Evolutionary conservation across 441 rosid genomes (phyloP).

Genomic region (Populus hybrid): DNA sequence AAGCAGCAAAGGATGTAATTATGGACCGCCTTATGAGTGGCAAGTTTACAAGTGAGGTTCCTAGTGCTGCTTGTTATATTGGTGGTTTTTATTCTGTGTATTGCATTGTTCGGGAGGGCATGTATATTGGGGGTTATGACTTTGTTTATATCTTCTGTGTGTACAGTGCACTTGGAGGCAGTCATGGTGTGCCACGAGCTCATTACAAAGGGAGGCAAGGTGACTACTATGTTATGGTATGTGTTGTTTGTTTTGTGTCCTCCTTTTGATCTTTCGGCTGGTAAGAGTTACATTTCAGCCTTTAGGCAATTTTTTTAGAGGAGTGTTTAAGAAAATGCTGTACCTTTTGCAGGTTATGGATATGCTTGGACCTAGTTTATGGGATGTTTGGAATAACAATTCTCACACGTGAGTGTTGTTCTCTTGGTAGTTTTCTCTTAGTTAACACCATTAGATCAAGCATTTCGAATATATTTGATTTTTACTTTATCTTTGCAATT

Average conservation of each 20-base stretch:
- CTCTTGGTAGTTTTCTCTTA: not conserved
- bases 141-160: constrained; percentile 18
- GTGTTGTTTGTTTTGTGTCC: constrained; percentile 17
- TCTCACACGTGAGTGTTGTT: constrained; percentile 57
- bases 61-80: not conserved
- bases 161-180: constrained; percentile 80
- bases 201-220: constrained; percentile 93
- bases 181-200: constrained; percentile 92
- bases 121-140: not conserved
- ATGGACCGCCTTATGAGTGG: constrained; percentile 87
- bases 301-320: not conserved
- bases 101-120: constrained; percentile 1
- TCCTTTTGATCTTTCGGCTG: not conserved
- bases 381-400: constrained; percentile 95
- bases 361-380: constrained; percentile 88
- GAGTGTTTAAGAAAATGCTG: not conserved
- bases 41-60: constrained; percentile 85
- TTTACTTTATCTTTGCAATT: constrained; percentile 14
- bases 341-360: constrained; percentile 75
- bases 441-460: not conserved
- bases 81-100: constrained; percentile 9
- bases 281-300: not conserved
- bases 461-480: not conserved
- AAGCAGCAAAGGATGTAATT: constrained; percentile 43
- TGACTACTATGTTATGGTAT: constrained; percentile 91